Base-by-base conservation (phyloP, 1,284 basidiomycete genomes). In the Fomitopsis palustris region DNA sequence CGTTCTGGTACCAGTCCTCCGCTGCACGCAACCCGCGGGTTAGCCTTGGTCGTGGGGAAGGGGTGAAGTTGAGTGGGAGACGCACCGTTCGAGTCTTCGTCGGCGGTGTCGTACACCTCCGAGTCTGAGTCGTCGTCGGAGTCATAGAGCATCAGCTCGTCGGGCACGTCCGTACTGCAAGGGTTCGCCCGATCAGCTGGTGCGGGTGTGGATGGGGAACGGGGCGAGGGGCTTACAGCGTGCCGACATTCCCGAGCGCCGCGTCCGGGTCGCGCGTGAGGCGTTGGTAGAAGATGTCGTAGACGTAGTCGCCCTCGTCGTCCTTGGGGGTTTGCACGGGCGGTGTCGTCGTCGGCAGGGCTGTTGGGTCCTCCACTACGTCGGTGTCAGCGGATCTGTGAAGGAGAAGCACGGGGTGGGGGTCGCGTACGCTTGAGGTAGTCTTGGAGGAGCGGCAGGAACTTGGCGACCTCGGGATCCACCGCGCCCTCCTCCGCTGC, bases 1-100 rank as follows among this genome's bases (percentile, higher is more conserved):
- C 89, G 61, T 92, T 92, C 65, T 82, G 88, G 71, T 90, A 92
- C 67, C 85, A 91, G 62, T 90, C 89, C 70, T 92, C 89, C 16
- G 85, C 89, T 92, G 62, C 8, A 27, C 41, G n/a, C 60, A 21
- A 58, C 8, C 6, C n/a, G 16, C 21, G 17, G 17, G n/a, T n/a
- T n/a, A n/a, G n/a, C n/a, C n/a, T n/a, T n/a, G n/a, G n/a, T n/a
- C n/a, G 54, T 43, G 8, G 9, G 56, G 19, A 55, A 39, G 33
- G 43, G 7, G n/a, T n/a, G n/a, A n/a, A n/a, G n/a, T n/a, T n/a
- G n/a, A n/a, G n/a, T n/a, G 38, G 54, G 12, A 53, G 1, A 68
- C 77, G 45, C 55, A 89, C 89, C 88, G 72, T 92, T 92, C 0
- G 89, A 92, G 65, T 92, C 89, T 65, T 92, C 90, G 61, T 92